phyloP scores from a whole-genome alignment of 495 filamentous ascomycete genomes.

The Geopyxis carbonaria region DNA sequence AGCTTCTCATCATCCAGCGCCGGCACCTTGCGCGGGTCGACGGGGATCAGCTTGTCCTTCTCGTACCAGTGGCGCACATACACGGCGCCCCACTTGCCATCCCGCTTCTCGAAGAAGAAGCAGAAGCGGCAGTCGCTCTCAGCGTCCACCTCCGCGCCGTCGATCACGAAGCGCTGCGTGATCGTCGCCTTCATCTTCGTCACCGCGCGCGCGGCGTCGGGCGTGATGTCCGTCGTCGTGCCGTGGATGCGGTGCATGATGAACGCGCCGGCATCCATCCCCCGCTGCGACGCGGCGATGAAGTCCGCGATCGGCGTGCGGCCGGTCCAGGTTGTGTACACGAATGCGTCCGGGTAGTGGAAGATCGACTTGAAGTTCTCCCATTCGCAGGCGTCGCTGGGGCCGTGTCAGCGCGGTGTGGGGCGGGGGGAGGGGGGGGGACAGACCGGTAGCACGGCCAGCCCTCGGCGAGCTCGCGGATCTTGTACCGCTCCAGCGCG shows the following conservation, averaged over 20 bases:
- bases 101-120: conserved; percentile 40
- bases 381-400: conserved; percentile 44
- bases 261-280: conserved; percentile 44
- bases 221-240: conserved; percentile 38
- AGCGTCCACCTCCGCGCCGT: conserved; percentile 37
- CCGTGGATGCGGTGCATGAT: conserved; percentile 53
- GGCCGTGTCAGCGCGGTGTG: not conserved
- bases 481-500: conserved; percentile 35
- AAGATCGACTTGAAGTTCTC: conserved; percentile 46
- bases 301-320: conserved; percentile 37
- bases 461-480: conserved; percentile 47
- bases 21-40: conserved; percentile 36
- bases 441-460: conserved; percentile 44
- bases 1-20: conserved; percentile 33
- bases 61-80: conserved; percentile 52
- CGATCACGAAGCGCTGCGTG: conserved; percentile 43
- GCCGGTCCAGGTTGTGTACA: conserved; percentile 50
- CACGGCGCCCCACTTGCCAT: conserved; percentile 37
- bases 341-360: conserved; percentile 35
- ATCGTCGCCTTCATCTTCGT: conserved; percentile 58
- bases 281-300: conserved; percentile 41
- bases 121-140: conserved; percentile 47
- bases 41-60: conserved; percentile 48
- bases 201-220: conserved; percentile 33
- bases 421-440: not conserved